Evolutionary conservation across 2,329 filamentous ascomycete species (phyloP).

Genomic region (Aspergillus caelatus): DNA sequence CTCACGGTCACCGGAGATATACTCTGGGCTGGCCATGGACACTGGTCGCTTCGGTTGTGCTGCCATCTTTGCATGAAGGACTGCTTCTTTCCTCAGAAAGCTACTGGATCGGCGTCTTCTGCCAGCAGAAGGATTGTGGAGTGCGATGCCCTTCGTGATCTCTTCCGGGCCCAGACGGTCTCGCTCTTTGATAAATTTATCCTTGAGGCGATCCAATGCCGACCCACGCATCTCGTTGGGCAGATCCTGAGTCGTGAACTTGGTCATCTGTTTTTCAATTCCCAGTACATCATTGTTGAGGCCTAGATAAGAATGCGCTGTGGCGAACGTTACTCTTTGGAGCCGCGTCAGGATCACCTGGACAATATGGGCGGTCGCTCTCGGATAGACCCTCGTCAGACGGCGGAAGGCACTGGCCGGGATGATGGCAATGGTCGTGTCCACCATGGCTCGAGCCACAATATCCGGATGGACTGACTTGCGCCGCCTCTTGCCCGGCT

Average conservation of each 20-base stretch:
- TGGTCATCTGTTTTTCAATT: constrained; percentile 91
- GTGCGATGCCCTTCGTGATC: constrained; percentile 85
- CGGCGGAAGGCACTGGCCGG: constrained; percentile 93
- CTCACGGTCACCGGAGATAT: constrained; percentile 34
- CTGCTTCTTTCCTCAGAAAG: constrained; percentile 76
- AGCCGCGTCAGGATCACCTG: constrained; percentile 95
- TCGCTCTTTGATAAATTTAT: constrained; percentile 85
- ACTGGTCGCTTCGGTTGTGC: constrained; percentile 41
- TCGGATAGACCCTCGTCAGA: constrained; percentile 90
- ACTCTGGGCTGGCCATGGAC: constrained; percentile 21
- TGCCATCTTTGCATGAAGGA: constrained; percentile 66
- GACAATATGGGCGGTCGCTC: constrained; percentile 94
- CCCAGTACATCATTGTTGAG: constrained; percentile 88
- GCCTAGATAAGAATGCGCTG: constrained; percentile 91
- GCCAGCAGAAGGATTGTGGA: constrained; percentile 76
- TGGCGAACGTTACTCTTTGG: constrained; percentile 90
- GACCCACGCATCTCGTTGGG: constrained; percentile 87
- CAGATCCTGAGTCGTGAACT: constrained; percentile 86
- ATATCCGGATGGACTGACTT: constrained; percentile 95
- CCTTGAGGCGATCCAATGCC: constrained; percentile 80
- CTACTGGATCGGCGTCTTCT: constrained; percentile 73
- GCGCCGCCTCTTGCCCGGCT: constrained; percentile 36
- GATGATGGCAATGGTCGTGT: constrained; percentile 98
- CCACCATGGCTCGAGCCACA: constrained; percentile 90
- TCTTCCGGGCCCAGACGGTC: constrained; percentile 82